Evolutionary conservation across 805 yeast species (phyloP), one percentile per base, ranked within the genome.

Genomic region (Metschnikowia kofuensis): DNA sequence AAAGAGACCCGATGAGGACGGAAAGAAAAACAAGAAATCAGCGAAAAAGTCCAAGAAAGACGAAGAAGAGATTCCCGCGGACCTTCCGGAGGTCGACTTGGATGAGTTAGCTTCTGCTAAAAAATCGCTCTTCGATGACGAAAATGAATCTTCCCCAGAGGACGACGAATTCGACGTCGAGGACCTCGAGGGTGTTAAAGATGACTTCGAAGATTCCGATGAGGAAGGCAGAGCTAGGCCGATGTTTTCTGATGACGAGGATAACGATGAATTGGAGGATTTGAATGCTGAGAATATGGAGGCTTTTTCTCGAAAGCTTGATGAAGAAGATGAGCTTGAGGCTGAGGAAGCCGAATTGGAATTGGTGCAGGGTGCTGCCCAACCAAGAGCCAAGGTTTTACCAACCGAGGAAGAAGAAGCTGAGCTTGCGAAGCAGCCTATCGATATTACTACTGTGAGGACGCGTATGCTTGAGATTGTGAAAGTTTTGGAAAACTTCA

Each of bases 381-480:
- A 86, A 63, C 92, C 94, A 54, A 76, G 88, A 66, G 94, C 95
- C 26, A 75, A 80, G 58, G 77, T 89, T 30, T 76, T 90, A 52
- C 96, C 96, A 35, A 73, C 85, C 2, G 81, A 69, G 27, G 85
- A 77, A 54, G 89, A 84, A 62, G 87, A 84, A 59, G 77, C 72
- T 48, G 79, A 76, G 46, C 68, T 72, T 48, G 77, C 76, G 13
- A 61, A 65, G 11, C 77, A 76, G 30, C 85, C 89, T 40, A 83
- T 83, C 57, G 96, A 90, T 65, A 77, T 91, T 42, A 87, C 90
- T 7, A 76, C 87, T 59, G 79, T 88, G 7, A 83, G 98, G 70
- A 89, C 97, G 15, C 83, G 99, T 72, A 92, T 94, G 87, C 83
- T 92, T 58, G 99, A 94, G 72, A 82, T 95, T 54, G 92, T 91